Evolutionary conservation across 768 basidiomycete species (phyloP), one percentile per base, ranked within the genome.

Genomic region (Porpolomopsis calyptriformis): DNA sequence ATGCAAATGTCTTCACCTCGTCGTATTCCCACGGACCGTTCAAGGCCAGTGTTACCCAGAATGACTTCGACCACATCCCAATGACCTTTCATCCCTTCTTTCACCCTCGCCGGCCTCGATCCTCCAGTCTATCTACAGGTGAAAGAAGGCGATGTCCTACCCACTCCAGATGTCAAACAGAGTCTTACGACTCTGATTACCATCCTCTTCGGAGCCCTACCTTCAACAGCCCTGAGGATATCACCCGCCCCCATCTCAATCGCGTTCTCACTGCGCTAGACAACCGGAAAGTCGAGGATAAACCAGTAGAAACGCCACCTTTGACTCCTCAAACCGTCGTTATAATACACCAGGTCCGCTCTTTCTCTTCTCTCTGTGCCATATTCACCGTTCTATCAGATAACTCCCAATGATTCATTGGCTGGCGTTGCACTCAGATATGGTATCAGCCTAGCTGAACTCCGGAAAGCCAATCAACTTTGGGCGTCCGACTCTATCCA

Each of bases 401-500:
- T 97, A 33, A 64, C 70, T 43, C 66, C 78, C 2, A 73, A 68
- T 12, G 93, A 98, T 59, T 85, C 93, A 8, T 66, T 97, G 24
- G 77, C 90, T 12, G 84, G 89, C 22, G 82, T 98, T 10, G 80
- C 94, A 0, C 69, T 98, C 40, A 88, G 82, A 55, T 96, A 97
- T 60, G 89, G 88, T 2, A 82, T 94, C 45, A 75, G 82, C 14
- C 69, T 96, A 44, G 74, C 87, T 22, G 82, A 85, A 11, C 73
- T 99, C 10, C 82, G 93, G 40, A 73, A 80, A 53, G 81, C 82
- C 40, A 99, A 99, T 62, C 88, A 92, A 52, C 69, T 99, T 6
- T 99, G 96, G 96, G 62, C 89, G 4, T 84, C 87, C 5, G 96
- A 98, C 59, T 75, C 89, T 1, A 85, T 99, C 38, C 89, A 94